Conservation (phyloP, 257 asterid genomes). For the Henckelia pumila region DNA sequence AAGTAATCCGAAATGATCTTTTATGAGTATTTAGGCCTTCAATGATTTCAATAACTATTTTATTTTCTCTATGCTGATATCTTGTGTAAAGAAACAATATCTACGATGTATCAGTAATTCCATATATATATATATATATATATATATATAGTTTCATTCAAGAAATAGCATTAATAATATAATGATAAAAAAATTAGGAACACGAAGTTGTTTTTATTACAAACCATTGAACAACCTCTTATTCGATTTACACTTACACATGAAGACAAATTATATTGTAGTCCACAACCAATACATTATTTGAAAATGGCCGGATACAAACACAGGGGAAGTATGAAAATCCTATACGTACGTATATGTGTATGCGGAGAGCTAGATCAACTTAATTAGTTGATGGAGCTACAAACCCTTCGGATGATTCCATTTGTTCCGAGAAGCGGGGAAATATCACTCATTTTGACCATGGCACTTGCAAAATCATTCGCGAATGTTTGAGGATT, state of each 20-base stretch:
- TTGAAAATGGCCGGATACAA: too few relatives aligned
- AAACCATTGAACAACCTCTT: too few relatives aligned
- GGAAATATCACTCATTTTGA: conserved; percentile 33
- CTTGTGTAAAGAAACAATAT: neutral
- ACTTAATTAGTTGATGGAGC: conserved; percentile 31
- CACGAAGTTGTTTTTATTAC: too few relatives aligned
- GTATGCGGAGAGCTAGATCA: too few relatives aligned
- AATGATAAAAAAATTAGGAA: too few relatives aligned
- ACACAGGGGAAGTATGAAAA: too few relatives aligned
- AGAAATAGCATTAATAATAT: too few relatives aligned
- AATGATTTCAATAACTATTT: neutral
- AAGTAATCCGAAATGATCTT: conserved; percentile 7
- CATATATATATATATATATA: neutral
- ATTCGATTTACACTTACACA: too few relatives aligned
- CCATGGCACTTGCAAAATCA: conserved; percentile 35
- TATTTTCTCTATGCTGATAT: conserved; percentile 3
- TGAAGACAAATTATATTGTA: too few relatives aligned
- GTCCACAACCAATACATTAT: too few relatives aligned
- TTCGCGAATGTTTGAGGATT: conserved; percentile 20
- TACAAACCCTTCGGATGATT: conserved; percentile 31
- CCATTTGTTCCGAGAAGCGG: conserved; percentile 25
- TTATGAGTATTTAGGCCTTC: neutral
- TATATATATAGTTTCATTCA: too few relatives aligned
- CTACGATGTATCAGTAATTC: conserved; percentile 1
- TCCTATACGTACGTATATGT: too few relatives aligned